Conservation (phyloP, 202 grass and related monocot genomes). For the Elaeis oleifera region DNA sequence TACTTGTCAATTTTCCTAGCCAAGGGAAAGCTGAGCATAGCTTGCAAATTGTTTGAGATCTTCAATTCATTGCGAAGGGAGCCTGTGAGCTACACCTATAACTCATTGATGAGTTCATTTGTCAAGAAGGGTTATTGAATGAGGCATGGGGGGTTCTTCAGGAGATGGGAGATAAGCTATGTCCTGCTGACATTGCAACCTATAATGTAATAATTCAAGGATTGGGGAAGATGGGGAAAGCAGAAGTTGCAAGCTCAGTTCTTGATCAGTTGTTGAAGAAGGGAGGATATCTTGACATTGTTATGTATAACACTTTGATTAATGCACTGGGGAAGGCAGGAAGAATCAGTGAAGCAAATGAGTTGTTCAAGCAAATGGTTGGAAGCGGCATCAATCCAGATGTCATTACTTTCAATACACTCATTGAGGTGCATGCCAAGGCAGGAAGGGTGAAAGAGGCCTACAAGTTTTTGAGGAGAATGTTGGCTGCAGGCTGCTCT, state of each 20-base stretch:
- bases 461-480: slow-evolving; percentile 77
- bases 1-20: slow-evolving; percentile 89
- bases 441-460: slow-evolving; percentile 75
- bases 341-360: slow-evolving; percentile 61
- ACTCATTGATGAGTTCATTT: slow-evolving; percentile 84
- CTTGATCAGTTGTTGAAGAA: slow-evolving; percentile 59
- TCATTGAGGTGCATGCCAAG: slow-evolving; percentile 90
- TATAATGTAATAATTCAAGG: slow-evolving; percentile 91
- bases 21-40: slow-evolving; percentile 75
- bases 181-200: slow-evolving; percentile 74
- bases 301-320: slow-evolving; percentile 96
- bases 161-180: slow-evolving; percentile 61
- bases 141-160: slow-evolving; percentile 77
- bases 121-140: slow-evolving; percentile 89
- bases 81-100: slow-evolving; percentile 82
- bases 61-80: slow-evolving; percentile 44
- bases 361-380: slow-evolving; percentile 63
- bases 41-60: slow-evolving; percentile 91
- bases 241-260: slow-evolving; percentile 60
- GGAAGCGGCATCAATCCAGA: slow-evolving; percentile 69
- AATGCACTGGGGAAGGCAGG: slow-evolving; percentile 69
- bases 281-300: slow-evolving; percentile 79
- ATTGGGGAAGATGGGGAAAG: slow-evolving; percentile 66
- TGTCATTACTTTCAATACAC: slow-evolving; percentile 87
- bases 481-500: slow-evolving; percentile 64